Evolutionary conservation across 805 yeast genomes (phyloP).

Genomic region (Vanderwaltozyma yarrowii): DNA sequence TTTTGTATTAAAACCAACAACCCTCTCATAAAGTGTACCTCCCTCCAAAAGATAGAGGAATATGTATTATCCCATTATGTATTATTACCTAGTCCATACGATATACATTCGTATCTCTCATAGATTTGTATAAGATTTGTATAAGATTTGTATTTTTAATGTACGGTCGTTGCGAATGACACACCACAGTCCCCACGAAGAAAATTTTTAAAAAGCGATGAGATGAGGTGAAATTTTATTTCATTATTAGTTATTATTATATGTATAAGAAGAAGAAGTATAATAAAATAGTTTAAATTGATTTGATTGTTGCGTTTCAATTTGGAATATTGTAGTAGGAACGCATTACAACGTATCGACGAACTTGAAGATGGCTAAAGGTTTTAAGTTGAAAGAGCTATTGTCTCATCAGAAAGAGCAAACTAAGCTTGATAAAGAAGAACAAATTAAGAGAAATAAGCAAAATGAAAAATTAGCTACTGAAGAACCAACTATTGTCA

Average conservation of each 20-base stretch:
- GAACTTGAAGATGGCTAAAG: slow-evolving; percentile 29
- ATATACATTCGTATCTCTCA: too few species aligned
- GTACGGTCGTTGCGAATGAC: too few species aligned
- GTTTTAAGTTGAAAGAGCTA: slow-evolving; percentile 24
- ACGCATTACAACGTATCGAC: too few species aligned
- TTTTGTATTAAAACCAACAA: too few species aligned
- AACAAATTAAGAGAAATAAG: slow-evolving; percentile 16
- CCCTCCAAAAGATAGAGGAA: too few species aligned
- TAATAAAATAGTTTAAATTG: neutral
- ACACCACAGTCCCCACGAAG: too few species aligned
- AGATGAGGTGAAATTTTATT: slow-evolving; percentile 12
- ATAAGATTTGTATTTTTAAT: too few species aligned
- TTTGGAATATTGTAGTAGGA: neutral
- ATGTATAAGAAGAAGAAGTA: neutral
- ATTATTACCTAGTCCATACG: too few species aligned
- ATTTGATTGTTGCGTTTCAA: too few species aligned
- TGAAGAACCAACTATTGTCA: slow-evolving; percentile 27
- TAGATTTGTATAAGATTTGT: too few species aligned
- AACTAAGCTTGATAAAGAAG: slow-evolving; percentile 15
- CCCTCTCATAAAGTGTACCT: too few species aligned
- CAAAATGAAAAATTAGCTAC: slow-evolving; percentile 12
- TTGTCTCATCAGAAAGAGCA: slow-evolving; percentile 21
- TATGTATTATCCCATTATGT: too few species aligned
- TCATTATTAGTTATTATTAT: neutral
- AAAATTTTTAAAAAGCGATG: slow-evolving; percentile 8